Evolutionary conservation across 192 early-diverging fungal genomes (phyloP), one percentile per base, ranked within the genome.

Genomic region (Rhizoclosmatium sp.): DNA sequence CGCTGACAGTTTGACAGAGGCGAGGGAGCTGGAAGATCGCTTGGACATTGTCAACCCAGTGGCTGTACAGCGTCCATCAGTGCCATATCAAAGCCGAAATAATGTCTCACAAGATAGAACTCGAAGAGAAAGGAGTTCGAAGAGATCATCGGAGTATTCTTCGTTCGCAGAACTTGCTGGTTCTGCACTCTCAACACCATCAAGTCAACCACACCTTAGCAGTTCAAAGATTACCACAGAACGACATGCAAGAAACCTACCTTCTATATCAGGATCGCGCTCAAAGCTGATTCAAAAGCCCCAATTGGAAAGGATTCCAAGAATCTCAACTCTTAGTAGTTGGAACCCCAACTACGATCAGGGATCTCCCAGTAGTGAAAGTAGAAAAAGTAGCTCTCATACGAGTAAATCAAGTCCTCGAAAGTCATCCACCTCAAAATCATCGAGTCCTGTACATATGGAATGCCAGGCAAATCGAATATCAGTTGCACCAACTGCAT

Each of bases 41-140:
- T 44, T 75, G 72, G 42, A 59, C 46, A 75, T 75, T 49, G 48
- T 49, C 5, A 75, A 75, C 72, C 72, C 72, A 0, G 21, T 47
- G 41, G 45, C 69, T 5, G 69, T 71, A 46, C 69, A 56, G 54
- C 69, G 69, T 9, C 16, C 10, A 4, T 12, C 7, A 21, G 42
- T 14, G 41, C 23, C 42, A 69, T 12, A 2, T 5, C 42, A 7
- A 19, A 46, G 42, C 12, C 67, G 14, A 31, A 19, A 10, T 16
- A 47, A 16, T 69, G 16, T 46, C 14, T 3, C 9, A 47, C 46
- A 7, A 10, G 14, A 14, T 47, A 7, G 42, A 31, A 31, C 31
- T 31, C 31, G 31, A 31, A 31, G 31, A 31, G 31, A 31, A 31
- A 31, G 31, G 31, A 31, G 31, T 31, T 31, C 31, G 31, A 31